Evolutionary conservation across 345 rosid genomes (phyloP), one percentile per base, ranked within the genome.

Genomic region (Rhizophora apiculata): DNA sequence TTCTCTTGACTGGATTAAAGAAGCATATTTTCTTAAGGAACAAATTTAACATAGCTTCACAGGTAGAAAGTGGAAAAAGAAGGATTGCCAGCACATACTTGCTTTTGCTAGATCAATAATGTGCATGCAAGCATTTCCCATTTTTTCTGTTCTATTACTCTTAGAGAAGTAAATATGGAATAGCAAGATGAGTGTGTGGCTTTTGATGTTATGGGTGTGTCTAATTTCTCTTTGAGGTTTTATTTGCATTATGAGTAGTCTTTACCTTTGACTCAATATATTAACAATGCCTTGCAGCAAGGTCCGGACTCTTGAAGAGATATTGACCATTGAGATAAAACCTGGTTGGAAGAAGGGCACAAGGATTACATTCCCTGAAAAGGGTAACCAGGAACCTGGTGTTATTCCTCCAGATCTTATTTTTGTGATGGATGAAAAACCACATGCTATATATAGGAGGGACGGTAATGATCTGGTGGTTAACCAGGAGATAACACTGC

Each of bases 331-430:
- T 63, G 97, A 94, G 65, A 78, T 94, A 79, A 94, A 82, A 82
- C 92, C 97, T 29, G 98, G 98, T 60, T 94, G 98, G 98, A 91
- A 94, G 87, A 91, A 82, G 82, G 97, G 98, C 61, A 91, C 96
- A 27, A 94, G 88, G 82, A 88, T 94, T 55, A 94, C 96, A 55
- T 91, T 94, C 62, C 89, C 89, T 30, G 90, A 89, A 78, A 94
- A 85, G 77, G 98, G 96, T 63, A 91, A 89, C 68, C 89, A 89
- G 78, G 97, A 85, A 79, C 89, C 91, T 69, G 90, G 92, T 34
- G 72, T 83, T 71, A 80, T 87, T 65, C 93, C 97, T 4, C 87
- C 98, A 3, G 97, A 94, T 80, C 70, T 94, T 34, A 74, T 91
- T 5, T 94, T 91, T 26, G 80, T 94, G 52, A 73, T 94, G 32